Evolutionary conservation across 257 asterid species (phyloP), one percentile per base, ranked within the genome.

Genomic region (Echium plantagineum): DNA sequence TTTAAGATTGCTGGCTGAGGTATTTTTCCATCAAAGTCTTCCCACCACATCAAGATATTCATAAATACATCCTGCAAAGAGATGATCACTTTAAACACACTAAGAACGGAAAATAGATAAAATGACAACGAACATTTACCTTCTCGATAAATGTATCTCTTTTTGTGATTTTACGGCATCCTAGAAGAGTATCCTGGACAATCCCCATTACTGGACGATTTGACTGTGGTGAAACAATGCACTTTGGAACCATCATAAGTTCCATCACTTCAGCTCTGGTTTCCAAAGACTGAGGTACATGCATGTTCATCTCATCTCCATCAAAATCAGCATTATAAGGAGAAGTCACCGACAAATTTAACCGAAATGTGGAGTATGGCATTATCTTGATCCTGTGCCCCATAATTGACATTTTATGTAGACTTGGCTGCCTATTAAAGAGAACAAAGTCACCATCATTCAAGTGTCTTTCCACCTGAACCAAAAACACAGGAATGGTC

Each of bases 11-110:
- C 89, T 57, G 99, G 99, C 62, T 96, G 97, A 12, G 99, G 99
- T 48, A 93, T 81, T 80, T 89, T 93, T 70, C 97, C 99, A 66
- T 93, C 99, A 69, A 93, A 93, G 84, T 93, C 99, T 72, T 89
- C 99, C 99, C 99, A 93, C 97, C 99, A 93, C 99, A 93, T 93
- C 65, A 93, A 81, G 56, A 83, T 93, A 75, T 93, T 93, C 99
- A 93, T 93, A 63, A 93, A 93, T 46, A 93, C 99, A 78, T 93
- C 99, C 97, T 93, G 83, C 70, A 71, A 20, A 67, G 4, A 10
- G 15, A 42, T 10, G 15, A 42, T 42, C 49, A 42, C 17, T 42
- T 42, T 10, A 42, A 42, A 12, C 15, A 35, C 47, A 42, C 49
- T 12, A 42, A 42, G 5, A 42, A 42, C 17, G 4, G 17, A 35